Conservation (phyloP, 2,329 filamentous ascomycete species). For the Ophiobolus disseminans region DNA sequence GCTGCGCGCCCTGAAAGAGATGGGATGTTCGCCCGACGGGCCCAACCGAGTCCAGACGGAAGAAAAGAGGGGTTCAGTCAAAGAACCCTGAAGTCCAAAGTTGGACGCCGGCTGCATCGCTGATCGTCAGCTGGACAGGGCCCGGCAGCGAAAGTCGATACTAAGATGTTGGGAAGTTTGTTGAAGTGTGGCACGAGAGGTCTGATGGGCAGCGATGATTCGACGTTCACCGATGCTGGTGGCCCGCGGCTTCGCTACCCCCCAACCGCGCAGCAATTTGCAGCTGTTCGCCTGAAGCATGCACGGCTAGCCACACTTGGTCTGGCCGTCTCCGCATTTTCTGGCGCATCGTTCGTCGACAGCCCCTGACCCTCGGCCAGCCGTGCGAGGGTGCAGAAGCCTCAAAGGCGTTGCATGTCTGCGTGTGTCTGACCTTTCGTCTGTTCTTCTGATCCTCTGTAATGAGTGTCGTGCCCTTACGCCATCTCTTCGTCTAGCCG, state of each 20-base stretch:
- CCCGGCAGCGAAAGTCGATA: slow-evolving; percentile 28
- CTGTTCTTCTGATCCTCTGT: slow-evolving; percentile 44
- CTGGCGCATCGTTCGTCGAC: slow-evolving; percentile 48
- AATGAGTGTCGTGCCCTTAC: slow-evolving; percentile 42
- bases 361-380: slow-evolving; percentile 50
- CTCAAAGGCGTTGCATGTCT: slow-evolving; percentile 50
- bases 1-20: slow-evolving; percentile 35
- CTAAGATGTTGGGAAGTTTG: slow-evolving; percentile 27
- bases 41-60: slow-evolving; percentile 37
- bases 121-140: slow-evolving; percentile 28
- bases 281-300: slow-evolving; percentile 49
- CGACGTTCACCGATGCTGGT: slow-evolving; percentile 36
- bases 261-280: slow-evolving; percentile 48
- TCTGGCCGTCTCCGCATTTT: slow-evolving; percentile 51
- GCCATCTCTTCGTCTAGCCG: slow-evolving; percentile 30
- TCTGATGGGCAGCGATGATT: slow-evolving; percentile 40
- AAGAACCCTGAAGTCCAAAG: slow-evolving; percentile 23
- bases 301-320: slow-evolving; percentile 48
- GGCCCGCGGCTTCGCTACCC: slow-evolving; percentile 40
- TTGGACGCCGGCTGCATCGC: slow-evolving; percentile 17
- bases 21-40: slow-evolving; percentile 26
- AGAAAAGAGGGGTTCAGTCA: slow-evolving; percentile 35
- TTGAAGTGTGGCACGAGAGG: slow-evolving; percentile 36
- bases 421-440: slow-evolving; percentile 42
- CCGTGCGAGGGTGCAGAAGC: slow-evolving; percentile 49